Conservation (phyloP, 2,329 filamentous ascomycete genomes). For the Neofusicoccum ribis region DNA sequence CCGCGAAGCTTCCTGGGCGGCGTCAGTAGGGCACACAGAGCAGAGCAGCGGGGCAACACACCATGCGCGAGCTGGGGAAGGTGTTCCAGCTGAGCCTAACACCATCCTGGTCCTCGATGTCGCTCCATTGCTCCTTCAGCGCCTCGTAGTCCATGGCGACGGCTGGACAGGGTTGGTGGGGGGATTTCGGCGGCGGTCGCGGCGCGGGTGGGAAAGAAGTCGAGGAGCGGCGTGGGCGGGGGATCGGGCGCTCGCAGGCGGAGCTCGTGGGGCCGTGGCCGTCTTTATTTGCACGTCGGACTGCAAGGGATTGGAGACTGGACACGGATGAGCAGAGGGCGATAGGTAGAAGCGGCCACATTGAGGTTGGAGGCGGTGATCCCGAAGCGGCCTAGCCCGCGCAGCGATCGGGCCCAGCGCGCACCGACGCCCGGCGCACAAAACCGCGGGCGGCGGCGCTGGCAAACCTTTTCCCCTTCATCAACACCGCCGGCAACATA, state of each 20-base stretch:
- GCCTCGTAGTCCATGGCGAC: conserved; percentile 83
- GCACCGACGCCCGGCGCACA: conserved; percentile 4
- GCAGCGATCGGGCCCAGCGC: neutral
- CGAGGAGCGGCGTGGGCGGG: neutral
- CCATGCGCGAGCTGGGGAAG: conserved; percentile 97
- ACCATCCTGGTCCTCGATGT: conserved; percentile 95
- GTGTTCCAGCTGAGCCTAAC: conserved; percentile 98
- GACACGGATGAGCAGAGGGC: conserved; percentile 13
- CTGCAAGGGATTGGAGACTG: neutral
- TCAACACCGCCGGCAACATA: conserved; percentile 56
- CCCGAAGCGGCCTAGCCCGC: conserved; percentile 27
- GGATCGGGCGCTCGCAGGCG: neutral
- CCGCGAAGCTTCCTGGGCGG: conserved; percentile 80
- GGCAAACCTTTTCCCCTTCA: conserved; percentile 38
- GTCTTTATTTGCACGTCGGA: neutral
- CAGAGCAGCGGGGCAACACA: conserved; percentile 24
- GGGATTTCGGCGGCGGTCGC: conserved; percentile 5
- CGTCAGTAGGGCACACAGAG: conserved; percentile 14
- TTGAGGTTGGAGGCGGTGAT: conserved; percentile 27
- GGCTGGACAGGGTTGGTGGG: conserved; percentile 12
- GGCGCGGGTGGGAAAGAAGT: neutral
- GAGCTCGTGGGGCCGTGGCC: conserved; percentile 7
- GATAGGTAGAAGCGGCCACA: conserved; percentile 33
- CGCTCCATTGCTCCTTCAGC: conserved; percentile 93
- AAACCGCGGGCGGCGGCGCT: conserved; percentile 29